A percentile compares a stretch with the other conserved stretches of the same genome.
Conservation (phyloP, 306 rosid genomes). For the Citrullus colocynthis region DNA sequence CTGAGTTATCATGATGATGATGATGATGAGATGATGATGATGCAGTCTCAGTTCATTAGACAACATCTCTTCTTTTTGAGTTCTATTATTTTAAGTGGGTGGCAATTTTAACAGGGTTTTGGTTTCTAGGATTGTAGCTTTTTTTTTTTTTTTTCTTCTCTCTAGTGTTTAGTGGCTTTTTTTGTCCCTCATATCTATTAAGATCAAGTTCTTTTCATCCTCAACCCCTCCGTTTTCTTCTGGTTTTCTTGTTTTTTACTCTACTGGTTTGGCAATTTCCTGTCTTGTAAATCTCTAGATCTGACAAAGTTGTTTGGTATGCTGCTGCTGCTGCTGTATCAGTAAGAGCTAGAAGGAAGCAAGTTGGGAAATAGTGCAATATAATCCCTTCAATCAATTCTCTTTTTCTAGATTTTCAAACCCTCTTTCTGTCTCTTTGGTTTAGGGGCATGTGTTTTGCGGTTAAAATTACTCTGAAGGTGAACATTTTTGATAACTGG, state of each 20-base stretch:
- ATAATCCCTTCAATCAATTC: slow-evolving; percentile 24
- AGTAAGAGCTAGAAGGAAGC: slow-evolving; percentile 51
- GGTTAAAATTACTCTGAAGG: no score
- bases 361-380: slow-evolving; percentile 75
- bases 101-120: slow-evolving; percentile 56
- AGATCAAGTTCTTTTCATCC: slow-evolving; percentile 11
- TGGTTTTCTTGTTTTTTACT: background rate
- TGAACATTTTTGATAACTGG: no score
- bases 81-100: slow-evolving; percentile 41
- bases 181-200: background rate
- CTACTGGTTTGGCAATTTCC: slow-evolving; percentile 41
- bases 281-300: slow-evolving; percentile 63
- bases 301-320: slow-evolving; percentile 30
- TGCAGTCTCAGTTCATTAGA: slow-evolving; percentile 21
- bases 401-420: background rate
- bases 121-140: slow-evolving; percentile 50
- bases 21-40: slow-evolving; percentile 30
- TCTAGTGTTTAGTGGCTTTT: background rate
- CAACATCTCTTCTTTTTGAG: slow-evolving; percentile 19
- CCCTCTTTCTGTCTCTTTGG: background rate
- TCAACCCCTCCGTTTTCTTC: background rate
- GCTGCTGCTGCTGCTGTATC: slow-evolving; percentile 30
- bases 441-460: no score
- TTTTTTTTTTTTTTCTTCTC: background rate
- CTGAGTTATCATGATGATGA: slow-evolving; percentile 23